Conservation (phyloP, 2,329 filamentous ascomycete species). For the Penicillium verrucosum region DNA sequence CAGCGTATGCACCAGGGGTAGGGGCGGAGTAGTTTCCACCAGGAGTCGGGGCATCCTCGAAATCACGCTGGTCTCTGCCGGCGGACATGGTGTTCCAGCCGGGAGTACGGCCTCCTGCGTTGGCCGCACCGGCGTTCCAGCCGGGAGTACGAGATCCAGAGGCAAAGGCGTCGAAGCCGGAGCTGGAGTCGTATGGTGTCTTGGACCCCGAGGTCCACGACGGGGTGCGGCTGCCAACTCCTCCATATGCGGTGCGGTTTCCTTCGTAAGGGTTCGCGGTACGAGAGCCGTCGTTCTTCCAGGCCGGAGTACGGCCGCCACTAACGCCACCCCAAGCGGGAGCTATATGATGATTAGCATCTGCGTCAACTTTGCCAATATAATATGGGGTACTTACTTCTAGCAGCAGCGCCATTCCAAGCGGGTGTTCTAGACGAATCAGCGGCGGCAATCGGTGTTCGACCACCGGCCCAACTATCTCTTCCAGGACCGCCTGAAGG, state of each 20-base stretch:
- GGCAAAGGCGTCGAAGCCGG: slow-evolving; percentile 65
- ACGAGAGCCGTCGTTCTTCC: slow-evolving; percentile 56
- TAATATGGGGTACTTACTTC: slow-evolving; percentile 54
- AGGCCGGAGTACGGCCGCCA: slow-evolving; percentile 50
- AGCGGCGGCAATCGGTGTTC: slow-evolving; percentile 62
- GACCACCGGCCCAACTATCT: slow-evolving; percentile 61
- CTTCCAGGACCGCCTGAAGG: slow-evolving; percentile 44
- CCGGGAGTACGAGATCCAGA: slow-evolving; percentile 74
- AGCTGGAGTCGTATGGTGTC: slow-evolving; percentile 65
- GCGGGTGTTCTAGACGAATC: slow-evolving; percentile 70
- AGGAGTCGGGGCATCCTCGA: slow-evolving; percentile 71
- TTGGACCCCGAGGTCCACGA: slow-evolving; percentile 76
- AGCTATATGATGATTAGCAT: slow-evolving; percentile 30
- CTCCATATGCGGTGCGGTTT: slow-evolving; percentile 72
- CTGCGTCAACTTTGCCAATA: background rate
- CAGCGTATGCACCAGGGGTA: slow-evolving; percentile 59
- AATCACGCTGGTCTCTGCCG: slow-evolving; percentile 44
- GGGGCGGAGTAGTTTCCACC: slow-evolving; percentile 64
- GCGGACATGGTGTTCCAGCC: slow-evolving; percentile 36
- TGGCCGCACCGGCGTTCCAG: slow-evolving; percentile 58
- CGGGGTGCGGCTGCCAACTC: slow-evolving; percentile 62
- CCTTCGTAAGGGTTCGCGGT: slow-evolving; percentile 63
- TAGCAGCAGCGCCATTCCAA: slow-evolving; percentile 60
- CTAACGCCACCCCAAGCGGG: slow-evolving; percentile 45
- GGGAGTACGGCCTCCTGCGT: slow-evolving; percentile 47